A percentile compares a stretch with the other conserved stretches of the same genome.
These are phyloP conservation scores for Torulaspora gathmanii DNA, from an alignment of 805 yeast species.

Conservation along the genomic window DNA sequence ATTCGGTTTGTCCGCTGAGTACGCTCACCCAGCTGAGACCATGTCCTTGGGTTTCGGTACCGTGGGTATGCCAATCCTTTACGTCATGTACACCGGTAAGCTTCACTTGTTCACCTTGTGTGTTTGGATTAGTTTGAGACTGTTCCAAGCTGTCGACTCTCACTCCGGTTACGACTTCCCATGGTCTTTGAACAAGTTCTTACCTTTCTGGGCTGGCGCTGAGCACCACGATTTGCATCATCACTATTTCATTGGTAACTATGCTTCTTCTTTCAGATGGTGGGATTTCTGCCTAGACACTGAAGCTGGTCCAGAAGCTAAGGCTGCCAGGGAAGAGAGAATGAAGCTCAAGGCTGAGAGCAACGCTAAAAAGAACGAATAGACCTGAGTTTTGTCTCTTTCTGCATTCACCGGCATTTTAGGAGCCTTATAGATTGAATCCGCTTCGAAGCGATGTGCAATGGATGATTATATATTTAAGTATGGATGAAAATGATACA, in stretches of 20 bases:
- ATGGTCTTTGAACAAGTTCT: constrained; percentile 84
- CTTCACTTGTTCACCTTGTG: constrained; percentile 88
- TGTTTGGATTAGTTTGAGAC: constrained; percentile 79
- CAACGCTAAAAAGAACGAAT: constrained; percentile 33
- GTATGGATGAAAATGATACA: not conserved
- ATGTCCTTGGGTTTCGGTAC: constrained; percentile 90
- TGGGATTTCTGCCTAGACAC: constrained; percentile 88
- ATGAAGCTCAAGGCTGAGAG: constrained; percentile 54
- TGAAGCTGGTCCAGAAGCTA: constrained; percentile 84
- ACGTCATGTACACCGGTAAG: constrained; percentile 68
- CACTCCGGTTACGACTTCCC: constrained; percentile 99
- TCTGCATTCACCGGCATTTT: not conserved
- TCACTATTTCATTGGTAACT: constrained; percentile 91
- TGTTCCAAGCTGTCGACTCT: constrained; percentile 95
- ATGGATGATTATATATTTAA: constrained; percentile 1
- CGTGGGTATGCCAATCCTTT: constrained; percentile 87
- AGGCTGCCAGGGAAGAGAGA: constrained; percentile 63
- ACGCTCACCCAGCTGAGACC: constrained; percentile 95
- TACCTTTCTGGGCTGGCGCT: constrained; percentile 98
- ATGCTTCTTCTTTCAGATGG: constrained; percentile 92
- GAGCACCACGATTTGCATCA: constrained; percentile 98
- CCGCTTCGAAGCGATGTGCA: not conserved
- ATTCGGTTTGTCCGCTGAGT: constrained; percentile 94
- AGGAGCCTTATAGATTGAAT: constrained; percentile 1
- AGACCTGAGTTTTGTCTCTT: not conserved